Conservation (phyloP, 352 stramenopile genomes). For the Elongisporangium senticosum region DNA sequence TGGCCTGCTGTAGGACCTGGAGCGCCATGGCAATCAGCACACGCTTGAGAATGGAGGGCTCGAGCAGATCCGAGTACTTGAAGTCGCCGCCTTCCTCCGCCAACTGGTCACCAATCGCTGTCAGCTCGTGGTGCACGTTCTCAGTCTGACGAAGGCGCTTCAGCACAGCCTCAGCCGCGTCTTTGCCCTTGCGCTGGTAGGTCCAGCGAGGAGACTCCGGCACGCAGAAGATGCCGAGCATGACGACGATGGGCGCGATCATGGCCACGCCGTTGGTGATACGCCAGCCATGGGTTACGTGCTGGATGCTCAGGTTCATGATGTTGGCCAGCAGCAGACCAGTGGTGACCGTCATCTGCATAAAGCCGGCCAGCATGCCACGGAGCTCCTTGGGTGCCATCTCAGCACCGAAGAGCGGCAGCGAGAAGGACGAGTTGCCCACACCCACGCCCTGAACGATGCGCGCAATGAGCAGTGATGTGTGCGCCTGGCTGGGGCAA, state of each 20-base stretch:
- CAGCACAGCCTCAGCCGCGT: constrained; percentile 31
- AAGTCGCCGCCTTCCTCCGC: constrained; percentile 23
- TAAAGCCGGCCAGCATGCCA: constrained; percentile 54
- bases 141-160: constrained; percentile 34
- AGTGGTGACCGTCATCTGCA: constrained; percentile 56
- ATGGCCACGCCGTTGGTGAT: constrained; percentile 40
- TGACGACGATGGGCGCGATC: constrained; percentile 36
- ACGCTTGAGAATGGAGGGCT: too few species aligned
- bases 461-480: constrained; percentile 25
- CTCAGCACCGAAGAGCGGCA: constrained; percentile 48
- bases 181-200: constrained; percentile 33
- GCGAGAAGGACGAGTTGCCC: constrained; percentile 47
- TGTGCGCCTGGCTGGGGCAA: constrained; percentile 21
- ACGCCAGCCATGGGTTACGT: constrained; percentile 28
- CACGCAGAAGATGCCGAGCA: constrained; percentile 46
- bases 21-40: constrained; percentile 38
- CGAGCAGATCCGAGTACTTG: constrained; percentile 36
- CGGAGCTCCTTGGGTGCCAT: constrained; percentile 58
- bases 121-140: constrained; percentile 31
- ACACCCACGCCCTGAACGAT: constrained; percentile 40
- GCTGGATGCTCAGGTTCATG: constrained; percentile 34
- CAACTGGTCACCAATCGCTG: constrained; percentile 40
- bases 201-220: constrained; percentile 32
- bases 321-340: constrained; percentile 37
- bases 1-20: constrained; percentile 43